These are phyloP conservation scores for Vinca minor DNA, from an alignment of 257 asterid genomes.

Conservation along the genomic window DNA sequence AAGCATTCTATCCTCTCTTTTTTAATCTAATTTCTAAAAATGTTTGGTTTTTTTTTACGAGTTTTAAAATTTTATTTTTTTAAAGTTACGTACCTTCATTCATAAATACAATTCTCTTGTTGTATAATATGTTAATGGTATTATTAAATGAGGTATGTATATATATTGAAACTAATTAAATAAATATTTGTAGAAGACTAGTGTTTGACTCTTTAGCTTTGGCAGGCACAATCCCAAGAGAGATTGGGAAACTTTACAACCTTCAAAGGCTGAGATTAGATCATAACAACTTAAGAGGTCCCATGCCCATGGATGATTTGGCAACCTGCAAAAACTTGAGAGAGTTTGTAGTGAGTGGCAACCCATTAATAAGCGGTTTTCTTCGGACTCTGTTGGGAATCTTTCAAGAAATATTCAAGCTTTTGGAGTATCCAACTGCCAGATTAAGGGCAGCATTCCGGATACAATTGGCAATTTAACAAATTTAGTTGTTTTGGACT, in stretches of 20 bases:
- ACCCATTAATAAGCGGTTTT: conserved; percentile 16
- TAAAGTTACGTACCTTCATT: too few species aligned
- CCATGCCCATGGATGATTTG: neutral
- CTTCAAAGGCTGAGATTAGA: neutral
- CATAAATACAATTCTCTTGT: too few species aligned
- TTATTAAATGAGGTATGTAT: too few species aligned
- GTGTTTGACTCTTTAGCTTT: too few species aligned
- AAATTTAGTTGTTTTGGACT: neutral
- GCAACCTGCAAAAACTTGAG: conserved; percentile 6
- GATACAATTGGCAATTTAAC: conserved; percentile 23
- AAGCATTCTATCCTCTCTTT: too few species aligned
- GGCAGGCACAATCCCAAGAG: neutral
- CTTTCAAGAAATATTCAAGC: conserved; percentile 3
- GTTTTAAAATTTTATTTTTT: too few species aligned
- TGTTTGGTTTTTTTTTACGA: too few species aligned
- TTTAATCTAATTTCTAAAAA: too few species aligned
- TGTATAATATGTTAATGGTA: too few species aligned
- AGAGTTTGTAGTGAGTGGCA: neutral
- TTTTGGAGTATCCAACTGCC: neutral
- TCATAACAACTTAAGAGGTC: neutral
- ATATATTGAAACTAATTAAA: too few species aligned
- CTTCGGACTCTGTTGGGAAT: conserved; percentile 26
- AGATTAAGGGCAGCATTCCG: conserved; percentile 21
- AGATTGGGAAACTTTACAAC: neutral
- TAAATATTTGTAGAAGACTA: too few species aligned